These are phyloP conservation scores for Allium fistulosum DNA, from an alignment of 106 monocot genomes.

Conservation along the genomic window DNA sequence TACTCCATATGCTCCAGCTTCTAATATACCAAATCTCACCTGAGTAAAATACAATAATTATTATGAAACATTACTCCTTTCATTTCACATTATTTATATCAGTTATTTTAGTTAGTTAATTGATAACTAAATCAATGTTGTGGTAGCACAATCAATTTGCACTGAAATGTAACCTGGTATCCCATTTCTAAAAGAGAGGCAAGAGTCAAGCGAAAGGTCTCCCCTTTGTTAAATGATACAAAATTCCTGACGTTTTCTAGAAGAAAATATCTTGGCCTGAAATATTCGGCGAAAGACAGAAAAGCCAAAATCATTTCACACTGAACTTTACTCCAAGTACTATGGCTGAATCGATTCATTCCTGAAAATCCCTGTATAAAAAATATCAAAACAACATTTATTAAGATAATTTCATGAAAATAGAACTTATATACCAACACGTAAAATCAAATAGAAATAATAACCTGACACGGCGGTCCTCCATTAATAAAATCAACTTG, in stretches of 20 bases:
- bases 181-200: constrained; percentile 98
- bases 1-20: constrained; percentile 95
- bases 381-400: neutral
- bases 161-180: constrained; percentile 63
- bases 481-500: constrained; percentile 99
- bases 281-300: constrained; percentile 93
- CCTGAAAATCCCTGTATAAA: constrained; percentile 88
- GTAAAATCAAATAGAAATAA: neutral
- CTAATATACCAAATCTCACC: constrained; percentile 97
- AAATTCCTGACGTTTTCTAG: constrained; percentile 95
- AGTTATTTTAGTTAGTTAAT: neutral
- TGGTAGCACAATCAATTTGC: neutral
- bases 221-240: constrained; percentile 98
- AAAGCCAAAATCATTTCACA: constrained; percentile 99
- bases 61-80: neutral
- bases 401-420: neutral
- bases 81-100: neutral
- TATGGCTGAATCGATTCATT: constrained; percentile 94
- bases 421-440: neutral
- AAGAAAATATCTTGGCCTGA: constrained; percentile 86
- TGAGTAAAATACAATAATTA: constrained; percentile 6
- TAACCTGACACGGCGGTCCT: constrained; percentile 98
- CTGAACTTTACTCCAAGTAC: constrained; percentile 98
- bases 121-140: neutral
- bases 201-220: constrained; percentile 87